Conservation (phyloP, 176 grass and related monocot species). For the Triticum timopheevii region DNA sequence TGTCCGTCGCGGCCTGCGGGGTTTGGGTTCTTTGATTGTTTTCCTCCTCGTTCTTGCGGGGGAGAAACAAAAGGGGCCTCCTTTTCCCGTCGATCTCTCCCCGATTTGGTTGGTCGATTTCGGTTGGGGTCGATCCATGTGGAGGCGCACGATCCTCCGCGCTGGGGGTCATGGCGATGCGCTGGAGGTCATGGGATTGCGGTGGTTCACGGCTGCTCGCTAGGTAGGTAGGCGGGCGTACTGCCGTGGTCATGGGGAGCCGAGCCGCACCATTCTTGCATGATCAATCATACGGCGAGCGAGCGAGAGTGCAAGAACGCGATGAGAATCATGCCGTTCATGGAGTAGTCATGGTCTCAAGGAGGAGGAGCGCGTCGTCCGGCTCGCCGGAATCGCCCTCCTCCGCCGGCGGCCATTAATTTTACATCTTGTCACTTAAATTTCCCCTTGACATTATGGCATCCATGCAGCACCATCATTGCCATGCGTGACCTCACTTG, state of each 20-base stretch:
- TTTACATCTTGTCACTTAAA: not conserved
- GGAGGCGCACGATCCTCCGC: not conserved
- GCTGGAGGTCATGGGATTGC: not conserved
- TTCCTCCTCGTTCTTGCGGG: not conserved
- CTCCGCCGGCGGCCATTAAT: not conserved
- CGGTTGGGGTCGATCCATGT: not conserved
- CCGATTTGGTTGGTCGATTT: not conserved
- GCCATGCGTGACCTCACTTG: slow-evolving; percentile 21
- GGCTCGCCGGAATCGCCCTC: not conserved
- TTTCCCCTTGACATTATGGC: not conserved
- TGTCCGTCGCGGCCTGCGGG: not conserved
- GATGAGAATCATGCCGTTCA: not conserved
- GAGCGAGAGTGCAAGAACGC: not conserved
- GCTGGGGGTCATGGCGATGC: too few relatives aligned
- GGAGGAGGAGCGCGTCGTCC: not conserved
- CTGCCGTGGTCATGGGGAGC: not conserved
- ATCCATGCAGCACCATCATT: slow-evolving; percentile 9
- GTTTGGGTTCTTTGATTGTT: not conserved
- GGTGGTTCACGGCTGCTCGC: not conserved
- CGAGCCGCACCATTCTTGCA: slow-evolving; percentile 31
- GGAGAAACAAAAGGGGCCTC: too few relatives aligned
- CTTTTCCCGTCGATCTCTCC: not conserved
- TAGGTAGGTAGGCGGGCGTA: not conserved
- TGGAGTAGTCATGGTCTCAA: not conserved
- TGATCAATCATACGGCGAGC: slow-evolving; percentile 31